Evolutionary conservation across 2,329 filamentous ascomycete genomes (phyloP).

Genomic region (Karstenula rhodostoma): DNA sequence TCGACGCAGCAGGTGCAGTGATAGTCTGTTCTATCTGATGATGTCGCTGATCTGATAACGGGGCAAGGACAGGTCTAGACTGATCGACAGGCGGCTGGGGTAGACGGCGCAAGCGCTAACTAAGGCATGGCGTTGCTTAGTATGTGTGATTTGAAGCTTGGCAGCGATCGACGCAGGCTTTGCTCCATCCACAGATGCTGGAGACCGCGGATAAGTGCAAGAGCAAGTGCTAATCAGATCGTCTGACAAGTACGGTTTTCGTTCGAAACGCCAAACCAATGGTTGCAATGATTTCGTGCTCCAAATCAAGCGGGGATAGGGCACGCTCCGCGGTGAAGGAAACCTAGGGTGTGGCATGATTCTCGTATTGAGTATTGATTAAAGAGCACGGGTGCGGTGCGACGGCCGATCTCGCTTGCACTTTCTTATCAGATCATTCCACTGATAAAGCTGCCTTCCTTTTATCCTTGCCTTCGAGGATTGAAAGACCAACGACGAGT

Average conservation of each 20-base stretch:
- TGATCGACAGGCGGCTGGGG: constrained; percentile 7
- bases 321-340: neutral
- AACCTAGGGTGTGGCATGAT: constrained; percentile 1
- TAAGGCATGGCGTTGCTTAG: constrained; percentile 6
- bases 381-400: constrained; percentile 7
- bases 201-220: neutral
- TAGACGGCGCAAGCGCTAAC: constrained; percentile 6
- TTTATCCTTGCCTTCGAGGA: constrained; percentile 3
- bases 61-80: constrained; percentile 1
- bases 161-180: neutral
- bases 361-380: constrained; percentile 2
- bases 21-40: constrained; percentile 15
- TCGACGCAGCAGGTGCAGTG: neutral
- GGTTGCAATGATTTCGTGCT: neutral
- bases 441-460: constrained; percentile 20
- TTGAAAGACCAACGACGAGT: neutral
- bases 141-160: constrained; percentile 10
- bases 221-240: constrained; percentile 11
- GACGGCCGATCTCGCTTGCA: constrained; percentile 10
- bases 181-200: neutral
- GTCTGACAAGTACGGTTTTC: neutral
- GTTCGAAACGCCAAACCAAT: neutral
- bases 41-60: constrained; percentile 12
- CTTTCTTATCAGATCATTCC: constrained; percentile 15
- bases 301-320: neutral